Base-by-base conservation (phyloP, 1,284 basidiomycete genomes). In the Fomes fomentarius region DNA sequence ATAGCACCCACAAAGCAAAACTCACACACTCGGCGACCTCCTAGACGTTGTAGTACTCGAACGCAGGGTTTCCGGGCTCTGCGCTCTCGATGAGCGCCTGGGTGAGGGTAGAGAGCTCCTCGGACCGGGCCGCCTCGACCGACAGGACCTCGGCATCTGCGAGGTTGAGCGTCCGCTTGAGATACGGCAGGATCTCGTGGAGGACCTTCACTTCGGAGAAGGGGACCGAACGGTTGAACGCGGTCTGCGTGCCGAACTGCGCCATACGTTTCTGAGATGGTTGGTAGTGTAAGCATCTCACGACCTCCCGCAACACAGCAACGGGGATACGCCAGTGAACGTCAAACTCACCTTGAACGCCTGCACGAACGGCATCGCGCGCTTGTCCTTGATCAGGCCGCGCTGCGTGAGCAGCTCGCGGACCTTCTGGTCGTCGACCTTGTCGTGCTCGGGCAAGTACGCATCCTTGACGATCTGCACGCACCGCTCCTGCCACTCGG, bases 351-450 rank as follows among this genome's bases (percentile, higher is more conserved):
- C 93, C 85, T 98, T 97, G 85, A 97, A 90, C 25, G 80, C 75
- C 63, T 96, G 91, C 52, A 95, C 85, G 76, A 98, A 98, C 30
- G 96, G 96, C 96, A 98, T 98, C 39, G 83, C 83, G 58, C 89
- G 87, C 79, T 98, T 98, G 75, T 98, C 94, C 83, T 98, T 98
- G 74, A 94, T 87, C 71, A 98, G 70, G 12, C 93, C 94, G n/a
- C 79, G 82, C 68, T 83, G 79, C 11, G 80, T 82, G 61, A 98
- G 73, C 56, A 84, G 69, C 66, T 86, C 78, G 66, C 89, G 83
- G 57, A 97, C 83, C 71, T 87, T 89, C 46, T 76, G 85, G 68
- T 98, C 95, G 70, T 99, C 93, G 37, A 98, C 87, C 63, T 78
- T 82, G 57, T 85, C 82, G 22, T 76, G 76, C 47, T 75, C 73